These are phyloP conservation scores for Apiospora koreana DNA, from an alignment of 2,329 filamentous ascomycete genomes.

Conservation along the genomic window DNA sequence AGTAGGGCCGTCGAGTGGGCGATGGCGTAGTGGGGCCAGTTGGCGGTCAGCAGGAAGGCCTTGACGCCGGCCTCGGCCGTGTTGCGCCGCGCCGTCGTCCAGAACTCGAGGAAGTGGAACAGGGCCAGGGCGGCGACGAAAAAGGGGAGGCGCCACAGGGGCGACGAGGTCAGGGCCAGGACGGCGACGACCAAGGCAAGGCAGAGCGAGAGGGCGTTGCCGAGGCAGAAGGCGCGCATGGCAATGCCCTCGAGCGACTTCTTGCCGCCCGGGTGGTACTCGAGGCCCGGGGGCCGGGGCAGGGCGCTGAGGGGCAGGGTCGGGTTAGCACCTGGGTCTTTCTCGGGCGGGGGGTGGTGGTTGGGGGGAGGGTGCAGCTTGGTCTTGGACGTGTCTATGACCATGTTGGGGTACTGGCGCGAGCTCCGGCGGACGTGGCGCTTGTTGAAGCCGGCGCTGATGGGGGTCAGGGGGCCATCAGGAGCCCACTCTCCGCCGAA, in stretches of 20 bases:
- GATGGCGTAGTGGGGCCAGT: constrained; percentile 81
- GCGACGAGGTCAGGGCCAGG: constrained; percentile 40
- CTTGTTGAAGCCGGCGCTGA: background rate
- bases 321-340: constrained; percentile 9
- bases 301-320: constrained; percentile 32
- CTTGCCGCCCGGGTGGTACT: constrained; percentile 46
- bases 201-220: constrained; percentile 41
- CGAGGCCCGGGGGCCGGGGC: constrained; percentile 33
- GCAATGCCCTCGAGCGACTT: constrained; percentile 64
- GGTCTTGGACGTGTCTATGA: background rate
- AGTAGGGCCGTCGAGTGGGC: constrained; percentile 75
- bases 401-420: background rate
- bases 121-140: constrained; percentile 69
- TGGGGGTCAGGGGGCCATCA: background rate
- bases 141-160: constrained; percentile 64
- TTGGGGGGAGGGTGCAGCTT: background rate
- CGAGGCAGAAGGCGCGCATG: constrained; percentile 57
- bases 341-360: background rate
- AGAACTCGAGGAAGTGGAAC: constrained; percentile 98
- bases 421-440: background rate
- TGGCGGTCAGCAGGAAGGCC: constrained; percentile 81
- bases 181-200: constrained; percentile 34
- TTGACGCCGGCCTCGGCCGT: constrained; percentile 69
- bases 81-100: constrained; percentile 83
- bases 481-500: background rate